Conservation (phyloP, 2,329 filamentous ascomycete genomes). For the Aspergillus unguis region DNA sequence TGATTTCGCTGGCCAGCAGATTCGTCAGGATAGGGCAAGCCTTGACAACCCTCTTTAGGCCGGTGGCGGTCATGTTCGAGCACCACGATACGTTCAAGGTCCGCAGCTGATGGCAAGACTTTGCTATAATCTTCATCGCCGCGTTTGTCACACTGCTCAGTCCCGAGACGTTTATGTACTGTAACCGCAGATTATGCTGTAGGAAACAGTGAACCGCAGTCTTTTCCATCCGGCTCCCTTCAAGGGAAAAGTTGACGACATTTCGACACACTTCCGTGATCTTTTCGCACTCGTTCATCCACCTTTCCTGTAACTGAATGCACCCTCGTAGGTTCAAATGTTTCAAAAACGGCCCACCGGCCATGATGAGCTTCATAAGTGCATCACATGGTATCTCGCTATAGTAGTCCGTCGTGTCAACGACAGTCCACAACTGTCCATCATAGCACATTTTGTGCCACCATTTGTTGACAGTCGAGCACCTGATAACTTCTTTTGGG, state of each 20-base stretch:
- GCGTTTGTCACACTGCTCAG: conserved; percentile 71
- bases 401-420: conserved; percentile 86
- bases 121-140: conserved; percentile 80
- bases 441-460: conserved; percentile 88
- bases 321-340: conserved; percentile 89
- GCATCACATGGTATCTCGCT: conserved; percentile 79
- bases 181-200: conserved; percentile 70
- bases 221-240: conserved; percentile 83
- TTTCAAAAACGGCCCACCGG: conserved; percentile 84
- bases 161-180: conserved; percentile 83
- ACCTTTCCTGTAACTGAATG: conserved; percentile 79
- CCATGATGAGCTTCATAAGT: conserved; percentile 77
- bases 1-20: conserved; percentile 75
- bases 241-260: conserved; percentile 79
- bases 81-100: conserved; percentile 92
- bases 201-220: conserved; percentile 74
- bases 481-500: conserved; percentile 76
- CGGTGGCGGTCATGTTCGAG: conserved; percentile 73
- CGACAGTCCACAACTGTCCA: conserved; percentile 83
- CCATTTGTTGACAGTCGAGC: conserved; percentile 70
- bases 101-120: conserved; percentile 77
- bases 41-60: conserved; percentile 68
- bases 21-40: conserved; percentile 72
- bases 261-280: conserved; percentile 84
- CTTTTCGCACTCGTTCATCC: conserved; percentile 62